Conservation (phyloP, 805 yeast genomes). For the Lipomyces starkeyi region DNA sequence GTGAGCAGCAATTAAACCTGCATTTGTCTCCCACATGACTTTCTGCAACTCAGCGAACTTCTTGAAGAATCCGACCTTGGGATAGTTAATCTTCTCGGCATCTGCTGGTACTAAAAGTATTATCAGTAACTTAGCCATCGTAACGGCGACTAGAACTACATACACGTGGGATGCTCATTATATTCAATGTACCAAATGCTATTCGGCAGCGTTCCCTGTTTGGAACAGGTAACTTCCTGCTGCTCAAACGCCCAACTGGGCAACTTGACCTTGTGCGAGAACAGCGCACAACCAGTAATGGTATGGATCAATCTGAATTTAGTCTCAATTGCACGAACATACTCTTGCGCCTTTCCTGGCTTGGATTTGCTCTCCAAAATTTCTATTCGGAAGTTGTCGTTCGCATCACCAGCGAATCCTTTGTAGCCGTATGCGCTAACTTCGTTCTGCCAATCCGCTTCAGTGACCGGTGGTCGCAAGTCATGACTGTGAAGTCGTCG, state of each 20-base stretch:
- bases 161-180: slow-evolving; percentile 60
- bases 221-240: slow-evolving; percentile 87
- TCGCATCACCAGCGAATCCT: slow-evolving; percentile 66
- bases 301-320: slow-evolving; percentile 71
- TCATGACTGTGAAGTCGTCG: slow-evolving; percentile 74
- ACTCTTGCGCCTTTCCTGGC: slow-evolving; percentile 48
- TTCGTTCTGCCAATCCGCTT: slow-evolving; percentile 87
- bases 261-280: slow-evolving; percentile 73
- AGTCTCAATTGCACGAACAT: slow-evolving; percentile 64
- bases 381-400: slow-evolving; percentile 72
- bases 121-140: neutral
- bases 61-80: slow-evolving; percentile 52
- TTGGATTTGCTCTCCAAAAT: slow-evolving; percentile 51
- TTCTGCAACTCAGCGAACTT: slow-evolving; percentile 63
- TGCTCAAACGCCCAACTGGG: slow-evolving; percentile 88
- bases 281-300: slow-evolving; percentile 69
- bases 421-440: slow-evolving; percentile 74
- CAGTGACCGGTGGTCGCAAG: slow-evolving; percentile 83
- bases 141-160: neutral
- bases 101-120: slow-evolving; percentile 32
- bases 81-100: slow-evolving; percentile 47
- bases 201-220: slow-evolving; percentile 68
- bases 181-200: slow-evolving; percentile 78
- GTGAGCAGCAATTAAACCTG: slow-evolving; percentile 56
- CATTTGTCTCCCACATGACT: slow-evolving; percentile 59